Evolutionary conservation across 2,329 filamentous ascomycete genomes (phyloP).

Genomic region (Penicillium crustosum): DNA sequence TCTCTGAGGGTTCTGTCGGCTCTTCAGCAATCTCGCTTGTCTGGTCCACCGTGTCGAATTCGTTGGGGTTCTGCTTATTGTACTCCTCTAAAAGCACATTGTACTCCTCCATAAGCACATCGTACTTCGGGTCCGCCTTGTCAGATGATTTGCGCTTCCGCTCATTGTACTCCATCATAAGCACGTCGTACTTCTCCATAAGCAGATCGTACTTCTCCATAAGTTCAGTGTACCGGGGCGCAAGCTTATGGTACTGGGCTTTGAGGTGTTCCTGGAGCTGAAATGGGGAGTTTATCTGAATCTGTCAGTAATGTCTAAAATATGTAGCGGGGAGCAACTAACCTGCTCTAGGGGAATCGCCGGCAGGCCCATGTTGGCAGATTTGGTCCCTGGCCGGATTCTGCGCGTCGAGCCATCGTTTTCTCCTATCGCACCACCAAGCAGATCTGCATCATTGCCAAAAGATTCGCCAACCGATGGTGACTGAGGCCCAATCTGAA

Average conservation of each 20-base stretch:
- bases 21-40: conserved; percentile 69
- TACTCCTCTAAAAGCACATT: neutral
- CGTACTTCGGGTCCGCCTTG: neutral
- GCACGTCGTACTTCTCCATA: neutral
- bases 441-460: conserved; percentile 57
- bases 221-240: conserved; percentile 32
- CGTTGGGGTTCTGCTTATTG: conserved; percentile 48
- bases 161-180: neutral
- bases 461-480: conserved; percentile 63
- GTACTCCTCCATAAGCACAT: neutral
- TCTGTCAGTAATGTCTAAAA: conserved; percentile 9
- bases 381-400: conserved; percentile 88
- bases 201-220: neutral
- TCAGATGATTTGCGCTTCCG: neutral
- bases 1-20: neutral
- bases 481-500: conserved; percentile 80
- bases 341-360: conserved; percentile 83
- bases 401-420: conserved; percentile 76
- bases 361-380: conserved; percentile 93
- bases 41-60: conserved; percentile 62
- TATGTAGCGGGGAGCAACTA: conserved; percentile 32
- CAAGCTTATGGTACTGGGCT: conserved; percentile 82
- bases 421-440: conserved; percentile 56
- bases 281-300: conserved; percentile 90
- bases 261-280: conserved; percentile 97